Conservation (phyloP, 306 rosid species). For the Castanopsis chinensis region DNA sequence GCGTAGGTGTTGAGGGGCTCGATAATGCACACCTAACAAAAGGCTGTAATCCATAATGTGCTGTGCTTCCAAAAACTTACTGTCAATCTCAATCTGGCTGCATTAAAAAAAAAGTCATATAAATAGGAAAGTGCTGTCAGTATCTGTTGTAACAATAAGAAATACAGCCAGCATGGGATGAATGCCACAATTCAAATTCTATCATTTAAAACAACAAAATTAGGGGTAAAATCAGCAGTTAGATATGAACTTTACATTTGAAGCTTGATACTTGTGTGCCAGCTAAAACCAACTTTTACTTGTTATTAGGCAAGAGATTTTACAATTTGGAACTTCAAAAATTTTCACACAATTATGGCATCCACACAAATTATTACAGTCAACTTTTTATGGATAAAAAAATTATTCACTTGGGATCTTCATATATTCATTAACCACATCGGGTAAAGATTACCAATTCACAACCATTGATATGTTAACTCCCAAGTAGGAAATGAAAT, state of each 20-base stretch:
- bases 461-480: constrained; percentile 10
- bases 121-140: constrained; percentile 11
- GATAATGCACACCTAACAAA: constrained; percentile 93
- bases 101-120: not conserved
- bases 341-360: not conserved
- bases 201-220: not conserved
- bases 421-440: not conserved
- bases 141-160: not conserved
- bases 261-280: not conserved
- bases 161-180: not conserved
- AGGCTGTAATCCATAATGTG: constrained; percentile 98
- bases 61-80: constrained; percentile 86
- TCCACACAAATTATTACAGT: not conserved
- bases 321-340: not conserved
- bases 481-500: not conserved
- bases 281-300: constrained; percentile 4
- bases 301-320: constrained; percentile 6
- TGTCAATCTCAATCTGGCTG: constrained; percentile 94
- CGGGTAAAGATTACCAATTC: constrained; percentile 6
- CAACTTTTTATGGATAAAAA: not conserved
- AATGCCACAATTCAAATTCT: not conserved
- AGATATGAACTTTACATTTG: not conserved
- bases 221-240: not conserved
- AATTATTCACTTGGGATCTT: not conserved
- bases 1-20: constrained; percentile 86